Evolutionary conservation across 2,329 filamentous ascomycete genomes (phyloP).

Genomic region (Graphilbum fragrans): DNA sequence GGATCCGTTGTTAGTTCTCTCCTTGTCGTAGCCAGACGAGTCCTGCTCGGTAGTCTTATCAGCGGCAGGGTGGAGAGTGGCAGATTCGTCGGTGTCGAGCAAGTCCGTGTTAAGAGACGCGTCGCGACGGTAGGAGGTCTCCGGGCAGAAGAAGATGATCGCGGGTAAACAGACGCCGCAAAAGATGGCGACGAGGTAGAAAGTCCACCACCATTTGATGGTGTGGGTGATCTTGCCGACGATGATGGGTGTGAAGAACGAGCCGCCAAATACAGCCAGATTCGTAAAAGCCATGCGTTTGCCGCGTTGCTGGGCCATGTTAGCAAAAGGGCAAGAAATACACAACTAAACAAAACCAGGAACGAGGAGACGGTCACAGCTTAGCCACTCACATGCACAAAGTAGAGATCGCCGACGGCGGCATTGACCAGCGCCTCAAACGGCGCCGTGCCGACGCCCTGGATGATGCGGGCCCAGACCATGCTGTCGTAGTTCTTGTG

Average conservation of each 20-base stretch:
- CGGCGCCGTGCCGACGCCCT: conserved; percentile 76
- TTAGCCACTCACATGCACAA: conserved; percentile 52
- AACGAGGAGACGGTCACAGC: no score
- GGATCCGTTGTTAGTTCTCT: no score
- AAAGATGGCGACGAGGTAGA: conserved; percentile 83
- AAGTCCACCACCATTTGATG: conserved; percentile 78
- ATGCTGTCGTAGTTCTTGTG: conserved; percentile 58
- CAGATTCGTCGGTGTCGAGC: conserved; percentile 21
- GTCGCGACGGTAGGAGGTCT: conserved; percentile 66
- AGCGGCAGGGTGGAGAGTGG: background rate
- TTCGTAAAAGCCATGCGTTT: conserved; percentile 73
- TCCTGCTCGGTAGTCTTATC: background rate
- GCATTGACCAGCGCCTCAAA: conserved; percentile 88
- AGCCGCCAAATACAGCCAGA: conserved; percentile 43
- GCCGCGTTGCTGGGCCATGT: conserved; percentile 48
- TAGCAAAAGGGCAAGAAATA: no score
- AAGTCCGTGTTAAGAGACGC: conserved; percentile 59
- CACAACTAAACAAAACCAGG: no score
- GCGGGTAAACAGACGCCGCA: conserved; percentile 55
- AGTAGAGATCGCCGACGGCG: conserved; percentile 80
- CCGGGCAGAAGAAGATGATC: conserved; percentile 69
- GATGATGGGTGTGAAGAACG: conserved; percentile 68
- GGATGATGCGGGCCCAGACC: conserved; percentile 67
- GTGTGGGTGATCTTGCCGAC: conserved; percentile 72
- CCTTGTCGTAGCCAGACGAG: conserved; percentile 8